A percentile compares a stretch with the other conserved stretches of the same genome.
These are phyloP conservation scores for Beauveria scarabaeidicola DNA, from an alignment of 2,329 filamentous ascomycete species.

Conservation along the genomic window DNA sequence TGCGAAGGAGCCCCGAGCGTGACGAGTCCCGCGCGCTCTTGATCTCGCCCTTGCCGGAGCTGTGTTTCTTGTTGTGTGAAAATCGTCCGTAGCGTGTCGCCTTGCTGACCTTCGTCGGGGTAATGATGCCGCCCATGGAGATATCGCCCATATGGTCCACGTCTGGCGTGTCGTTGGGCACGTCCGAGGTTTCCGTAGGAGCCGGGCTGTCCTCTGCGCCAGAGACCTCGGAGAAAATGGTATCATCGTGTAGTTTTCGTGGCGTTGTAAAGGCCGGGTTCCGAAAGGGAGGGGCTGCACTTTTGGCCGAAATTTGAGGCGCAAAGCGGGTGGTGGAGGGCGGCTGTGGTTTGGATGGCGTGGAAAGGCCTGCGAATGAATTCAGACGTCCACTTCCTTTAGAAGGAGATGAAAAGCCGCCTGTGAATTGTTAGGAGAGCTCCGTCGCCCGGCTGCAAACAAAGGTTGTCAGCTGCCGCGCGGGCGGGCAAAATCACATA, in stretches of 20 bases:
- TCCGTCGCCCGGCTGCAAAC: neutral
- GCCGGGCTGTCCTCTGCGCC: slow-evolving; percentile 53
- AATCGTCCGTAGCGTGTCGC: slow-evolving; percentile 36
- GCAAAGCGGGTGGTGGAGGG: slow-evolving; percentile 40
- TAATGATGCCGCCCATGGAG: slow-evolving; percentile 32
- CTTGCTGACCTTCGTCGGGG: slow-evolving; percentile 39
- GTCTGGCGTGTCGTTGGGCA: slow-evolving; percentile 43
- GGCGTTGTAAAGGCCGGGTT: slow-evolving; percentile 59
- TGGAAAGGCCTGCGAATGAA: slow-evolving; percentile 28
- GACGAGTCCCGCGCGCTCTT: slow-evolving; percentile 34
- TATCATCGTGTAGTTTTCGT: slow-evolving; percentile 47
- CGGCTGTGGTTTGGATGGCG: slow-evolving; percentile 32
- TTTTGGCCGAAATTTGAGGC: slow-evolving; percentile 32
- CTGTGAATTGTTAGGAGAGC: slow-evolving; percentile 16
- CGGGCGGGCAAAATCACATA: slow-evolving; percentile 21
- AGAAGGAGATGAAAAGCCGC: slow-evolving; percentile 28
- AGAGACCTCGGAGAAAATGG: slow-evolving; percentile 45
- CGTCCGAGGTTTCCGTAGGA: slow-evolving; percentile 47
- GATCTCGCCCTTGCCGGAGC: slow-evolving; percentile 58
- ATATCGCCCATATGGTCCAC: slow-evolving; percentile 36
- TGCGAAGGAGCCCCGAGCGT: slow-evolving; percentile 40
- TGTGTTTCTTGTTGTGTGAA: slow-evolving; percentile 30
- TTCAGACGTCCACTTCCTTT: slow-evolving; percentile 26
- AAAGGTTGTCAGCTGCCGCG: neutral
- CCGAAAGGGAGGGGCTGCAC: slow-evolving; percentile 45